Evolutionary conservation across 768 basidiomycete species (phyloP), one percentile per base, ranked within the genome.

Genomic region (Trametes punicea): DNA sequence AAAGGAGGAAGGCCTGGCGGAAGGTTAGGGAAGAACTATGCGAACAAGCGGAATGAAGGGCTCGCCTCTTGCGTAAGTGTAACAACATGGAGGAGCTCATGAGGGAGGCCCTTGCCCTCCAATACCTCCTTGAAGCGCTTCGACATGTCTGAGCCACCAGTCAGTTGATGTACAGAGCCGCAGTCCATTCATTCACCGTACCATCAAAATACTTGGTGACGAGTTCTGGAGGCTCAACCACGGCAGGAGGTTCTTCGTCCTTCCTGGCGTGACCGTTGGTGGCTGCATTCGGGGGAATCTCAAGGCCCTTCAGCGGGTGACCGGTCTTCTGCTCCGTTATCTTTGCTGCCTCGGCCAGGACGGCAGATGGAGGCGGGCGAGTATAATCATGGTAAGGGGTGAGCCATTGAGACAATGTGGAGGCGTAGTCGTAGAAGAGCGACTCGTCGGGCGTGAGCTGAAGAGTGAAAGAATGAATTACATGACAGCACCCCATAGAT

Each of bases 321-420:
- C 85, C 86, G 0, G 84, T 84, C 70, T 87, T 90, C 38, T 82
- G 70, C 63, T 89, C 82, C 0, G 83, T 82, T 67, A 84, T 81
- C 62, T 83, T 90, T 6, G 87, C 80, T 29, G 85, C 87, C 67
- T 90, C 90, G 6, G 86, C 87, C 21, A 90, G 73, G 29, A 90
- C 88, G 15, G 81, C 79, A 6, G 81, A 70, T 2, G 88, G 81
- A 18, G 83, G 84, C 4, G 88, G 90, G 2, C 90, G 85, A 30
- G 82, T 75, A 63, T 88, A 73, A 55, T 88, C 77, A 60, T 93
- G 89, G 67, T 88, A 84, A 6, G 86, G 86, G 56, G 82, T 86
- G 15, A 93, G 75, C 90, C 90, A 93, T 48, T 83, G 78, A 27
- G 85, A 81, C 42, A 91, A 71, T 15, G 81, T 79, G 31, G 73